A percentile compares a stretch with the other conserved stretches of the same genome.
These are phyloP conservation scores for Naganishia vaughanmartiniae DNA, from an alignment of 768 basidiomycete genomes.

Conservation along the genomic window DNA sequence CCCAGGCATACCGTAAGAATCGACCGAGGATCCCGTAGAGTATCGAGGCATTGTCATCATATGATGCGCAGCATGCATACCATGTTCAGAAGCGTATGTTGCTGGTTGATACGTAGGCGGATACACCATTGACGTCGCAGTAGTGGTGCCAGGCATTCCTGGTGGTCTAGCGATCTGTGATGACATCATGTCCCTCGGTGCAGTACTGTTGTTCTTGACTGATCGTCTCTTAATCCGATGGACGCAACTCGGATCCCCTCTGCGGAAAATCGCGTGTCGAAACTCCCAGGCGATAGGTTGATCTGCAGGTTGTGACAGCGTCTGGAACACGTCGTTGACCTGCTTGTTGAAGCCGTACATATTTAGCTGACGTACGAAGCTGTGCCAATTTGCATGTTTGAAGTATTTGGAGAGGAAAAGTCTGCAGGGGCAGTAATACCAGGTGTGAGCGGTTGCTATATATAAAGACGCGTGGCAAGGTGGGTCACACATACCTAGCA, in stretches of 20 bases:
- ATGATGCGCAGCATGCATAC: constrained; percentile 5
- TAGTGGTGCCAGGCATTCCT: background rate
- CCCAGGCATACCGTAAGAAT: constrained; percentile 3
- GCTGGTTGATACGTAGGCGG: constrained; percentile 12
- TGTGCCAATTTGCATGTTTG: constrained; percentile 93
- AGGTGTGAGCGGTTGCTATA: background rate
- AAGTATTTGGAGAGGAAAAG: constrained; percentile 81
- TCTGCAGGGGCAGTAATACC: constrained; percentile 27
- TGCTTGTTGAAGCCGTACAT: constrained; percentile 66
- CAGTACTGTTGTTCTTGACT: constrained; percentile 28
- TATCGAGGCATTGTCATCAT: constrained; percentile 16
- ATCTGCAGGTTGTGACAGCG: constrained; percentile 42
- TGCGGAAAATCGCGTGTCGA: constrained; percentile 49
- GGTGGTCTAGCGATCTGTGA: constrained; percentile 19
- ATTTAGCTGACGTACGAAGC: constrained; percentile 88
- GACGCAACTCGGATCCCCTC: constrained; percentile 48
- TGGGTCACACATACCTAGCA: constrained; percentile 42
- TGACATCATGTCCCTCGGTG: constrained; percentile 1
- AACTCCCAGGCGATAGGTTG: constrained; percentile 51
- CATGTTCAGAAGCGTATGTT: background rate
- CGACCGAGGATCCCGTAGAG: constrained; percentile 1
- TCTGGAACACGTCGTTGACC: constrained; percentile 48
- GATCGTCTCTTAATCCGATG: constrained; percentile 44
- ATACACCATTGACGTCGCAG: background rate
- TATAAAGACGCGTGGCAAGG: background rate